phyloP scores from a whole-genome alignment of 1,284 basidiomycete species.

The Dichomitus squalens region DNA sequence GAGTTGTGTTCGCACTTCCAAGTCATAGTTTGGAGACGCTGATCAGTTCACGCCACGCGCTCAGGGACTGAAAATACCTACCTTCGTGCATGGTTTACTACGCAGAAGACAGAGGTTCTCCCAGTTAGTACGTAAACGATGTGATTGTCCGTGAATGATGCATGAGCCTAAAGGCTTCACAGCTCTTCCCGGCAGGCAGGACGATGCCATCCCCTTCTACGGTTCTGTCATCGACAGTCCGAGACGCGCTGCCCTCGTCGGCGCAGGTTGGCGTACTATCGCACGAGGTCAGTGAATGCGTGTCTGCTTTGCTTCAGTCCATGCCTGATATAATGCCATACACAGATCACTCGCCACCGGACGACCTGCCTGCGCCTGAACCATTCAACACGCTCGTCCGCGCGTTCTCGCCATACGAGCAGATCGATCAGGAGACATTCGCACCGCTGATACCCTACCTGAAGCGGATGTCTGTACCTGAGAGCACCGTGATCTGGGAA shows the following conservation, averaged over 20 bases:
- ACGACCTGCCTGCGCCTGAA: conserved; percentile 39
- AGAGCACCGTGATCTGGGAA: conserved; percentile 74
- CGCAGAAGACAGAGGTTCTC: conserved; percentile 56
- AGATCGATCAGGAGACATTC: conserved; percentile 51
- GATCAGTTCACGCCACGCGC: background rate
- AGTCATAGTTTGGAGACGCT: background rate
- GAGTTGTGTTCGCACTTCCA: conserved; percentile 29
- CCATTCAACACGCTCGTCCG: conserved; percentile 71
- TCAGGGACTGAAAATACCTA: conserved; percentile 90
- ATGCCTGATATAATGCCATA: background rate
- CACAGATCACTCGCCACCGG: conserved; percentile 30
- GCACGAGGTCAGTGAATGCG: conserved; percentile 47
- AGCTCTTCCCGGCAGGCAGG: conserved; percentile 64
- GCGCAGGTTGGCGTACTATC: conserved; percentile 76
- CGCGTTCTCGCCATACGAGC: conserved; percentile 73
- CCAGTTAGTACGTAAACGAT: conserved; percentile 35
- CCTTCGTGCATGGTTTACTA: conserved; percentile 73
- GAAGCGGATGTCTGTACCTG: conserved; percentile 56
- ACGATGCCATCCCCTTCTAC: conserved; percentile 47
- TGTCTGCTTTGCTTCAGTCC: background rate
- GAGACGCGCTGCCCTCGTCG: conserved; percentile 71
- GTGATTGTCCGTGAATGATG: background rate
- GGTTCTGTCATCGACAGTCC: conserved; percentile 76
- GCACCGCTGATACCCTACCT: conserved; percentile 74
- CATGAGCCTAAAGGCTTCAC: background rate